These are phyloP conservation scores for Cyamopsis tetragonoloba DNA, from an alignment of 306 rosid genomes.

Conservation along the genomic window DNA sequence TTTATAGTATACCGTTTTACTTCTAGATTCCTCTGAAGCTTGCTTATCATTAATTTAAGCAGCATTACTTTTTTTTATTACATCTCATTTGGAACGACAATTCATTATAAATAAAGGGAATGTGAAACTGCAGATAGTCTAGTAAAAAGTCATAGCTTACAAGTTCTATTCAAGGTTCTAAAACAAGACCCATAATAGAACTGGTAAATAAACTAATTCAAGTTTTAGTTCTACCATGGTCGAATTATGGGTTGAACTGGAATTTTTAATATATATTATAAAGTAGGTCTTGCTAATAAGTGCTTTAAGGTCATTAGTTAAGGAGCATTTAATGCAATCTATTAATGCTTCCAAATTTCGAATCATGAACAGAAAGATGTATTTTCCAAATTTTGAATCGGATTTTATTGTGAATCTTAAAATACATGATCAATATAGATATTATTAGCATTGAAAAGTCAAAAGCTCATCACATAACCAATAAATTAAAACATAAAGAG, in stretches of 20 bases:
- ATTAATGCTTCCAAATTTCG: too few species aligned
- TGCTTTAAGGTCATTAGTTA: too few species aligned
- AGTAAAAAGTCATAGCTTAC: slow-evolving; percentile 11
- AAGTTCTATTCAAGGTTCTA: background rate
- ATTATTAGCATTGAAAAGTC: too few species aligned
- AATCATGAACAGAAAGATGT: too few species aligned
- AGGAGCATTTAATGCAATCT: too few species aligned
- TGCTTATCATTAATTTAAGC: slow-evolving; percentile 1
- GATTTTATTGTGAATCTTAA: too few species aligned
- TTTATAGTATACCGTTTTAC: background rate
- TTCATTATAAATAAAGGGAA: background rate
- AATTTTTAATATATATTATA: slow-evolving; percentile 2
- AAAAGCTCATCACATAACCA: too few species aligned
- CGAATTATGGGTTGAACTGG: background rate
- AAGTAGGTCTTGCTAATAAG: too few species aligned
- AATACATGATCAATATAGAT: too few species aligned
- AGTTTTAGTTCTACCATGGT: background rate
- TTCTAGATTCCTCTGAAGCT: background rate
- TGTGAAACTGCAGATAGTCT: background rate
- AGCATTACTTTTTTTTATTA: slow-evolving; percentile 9
- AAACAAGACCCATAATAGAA: background rate
- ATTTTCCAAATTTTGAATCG: too few species aligned
- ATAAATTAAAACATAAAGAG: too few species aligned
- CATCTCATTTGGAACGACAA: background rate
- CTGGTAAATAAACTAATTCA: background rate